Conservation (phyloP, 257 asterid species). For the Primulina huaijiensis region DNA sequence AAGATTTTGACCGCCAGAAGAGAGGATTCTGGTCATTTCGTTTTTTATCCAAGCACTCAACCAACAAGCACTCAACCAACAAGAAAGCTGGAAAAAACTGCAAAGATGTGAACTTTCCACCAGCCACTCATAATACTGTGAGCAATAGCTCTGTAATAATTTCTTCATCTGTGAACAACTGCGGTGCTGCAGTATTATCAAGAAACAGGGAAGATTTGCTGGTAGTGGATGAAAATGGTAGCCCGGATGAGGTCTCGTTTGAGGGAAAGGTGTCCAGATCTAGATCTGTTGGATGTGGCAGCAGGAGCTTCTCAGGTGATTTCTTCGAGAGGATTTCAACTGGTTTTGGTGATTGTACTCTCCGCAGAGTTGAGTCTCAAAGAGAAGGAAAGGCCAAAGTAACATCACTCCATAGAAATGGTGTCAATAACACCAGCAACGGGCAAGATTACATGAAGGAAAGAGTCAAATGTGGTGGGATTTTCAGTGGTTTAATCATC, state of each 20-base stretch:
- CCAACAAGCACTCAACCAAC: constrained; percentile 12
- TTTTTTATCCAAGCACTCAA: constrained; percentile 41
- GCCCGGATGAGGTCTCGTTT: constrained; percentile 52
- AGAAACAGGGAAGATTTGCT: constrained; percentile 50
- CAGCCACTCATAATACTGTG: constrained; percentile 15
- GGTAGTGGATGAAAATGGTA: constrained; percentile 67
- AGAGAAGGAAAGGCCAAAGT: constrained; percentile 83
- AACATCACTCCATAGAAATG: constrained; percentile 30
- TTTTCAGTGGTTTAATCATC: constrained; percentile 81
- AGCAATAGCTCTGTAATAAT: neutral
- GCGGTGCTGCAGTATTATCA: constrained; percentile 17
- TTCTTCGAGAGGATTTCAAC: constrained; percentile 92
- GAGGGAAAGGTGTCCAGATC: constrained; percentile 91
- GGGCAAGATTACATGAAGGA: constrained; percentile 69
- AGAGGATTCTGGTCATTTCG: constrained; percentile 90
- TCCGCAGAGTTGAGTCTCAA: constrained; percentile 89
- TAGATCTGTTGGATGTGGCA: constrained; percentile 98
- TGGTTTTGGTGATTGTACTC: constrained; percentile 95
- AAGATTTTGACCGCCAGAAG: constrained; percentile 44
- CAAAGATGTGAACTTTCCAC: constrained; percentile 44
- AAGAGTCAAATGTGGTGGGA: constrained; percentile 88
- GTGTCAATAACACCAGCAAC: constrained; percentile 4
- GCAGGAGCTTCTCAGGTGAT: constrained; percentile 94
- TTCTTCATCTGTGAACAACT: constrained; percentile 30
- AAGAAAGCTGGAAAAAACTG: constrained; percentile 39